Evolutionary conservation across 805 yeast genomes (phyloP).

Genomic region (Candida gorgasii): DNA sequence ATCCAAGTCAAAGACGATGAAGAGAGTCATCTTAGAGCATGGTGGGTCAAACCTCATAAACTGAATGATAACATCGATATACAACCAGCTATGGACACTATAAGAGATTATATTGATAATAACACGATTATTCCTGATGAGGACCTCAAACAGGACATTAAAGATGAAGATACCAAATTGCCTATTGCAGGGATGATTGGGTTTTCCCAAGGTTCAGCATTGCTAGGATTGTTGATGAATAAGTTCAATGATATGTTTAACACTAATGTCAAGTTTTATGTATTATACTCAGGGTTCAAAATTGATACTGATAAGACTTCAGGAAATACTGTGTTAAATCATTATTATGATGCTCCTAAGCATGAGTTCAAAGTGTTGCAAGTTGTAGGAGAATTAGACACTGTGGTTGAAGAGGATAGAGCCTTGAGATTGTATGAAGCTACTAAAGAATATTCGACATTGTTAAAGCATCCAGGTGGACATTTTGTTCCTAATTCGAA

Average conservation of each 20-base stretch:
- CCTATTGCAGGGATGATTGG: slow-evolving; percentile 91
- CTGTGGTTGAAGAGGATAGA: slow-evolving; percentile 76
- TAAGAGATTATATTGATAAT: slow-evolving; percentile 50
- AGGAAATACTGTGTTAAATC: slow-evolving; percentile 26
- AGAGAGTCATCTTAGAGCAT: slow-evolving; percentile 52
- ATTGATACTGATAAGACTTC: slow-evolving; percentile 26
- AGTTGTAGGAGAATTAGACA: slow-evolving; percentile 82
- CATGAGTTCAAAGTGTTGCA: slow-evolving; percentile 50
- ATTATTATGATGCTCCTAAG: slow-evolving; percentile 20
- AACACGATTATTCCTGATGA: slow-evolving; percentile 49
- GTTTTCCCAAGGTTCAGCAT: slow-evolving; percentile 93
- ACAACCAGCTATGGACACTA: slow-evolving; percentile 50
- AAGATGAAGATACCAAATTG: slow-evolving; percentile 20
- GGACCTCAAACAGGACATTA: slow-evolving; percentile 20
- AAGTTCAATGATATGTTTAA: slow-evolving; percentile 57
- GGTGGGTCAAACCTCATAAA: slow-evolving; percentile 67
- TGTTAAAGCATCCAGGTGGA: slow-evolving; percentile 91
- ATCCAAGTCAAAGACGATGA: slow-evolving; percentile 34
- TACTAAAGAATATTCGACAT: slow-evolving; percentile 47
- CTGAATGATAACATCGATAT: slow-evolving; percentile 47
- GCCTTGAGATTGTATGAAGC: slow-evolving; percentile 54
- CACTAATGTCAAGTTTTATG: slow-evolving; percentile 59
- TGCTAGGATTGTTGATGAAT: slow-evolving; percentile 69
- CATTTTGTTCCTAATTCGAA: slow-evolving; percentile 94
- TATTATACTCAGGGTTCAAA: slow-evolving; percentile 69